Base-by-base conservation (phyloP, 1,139 yeast species). In the Blastobotrys apis region DNA sequence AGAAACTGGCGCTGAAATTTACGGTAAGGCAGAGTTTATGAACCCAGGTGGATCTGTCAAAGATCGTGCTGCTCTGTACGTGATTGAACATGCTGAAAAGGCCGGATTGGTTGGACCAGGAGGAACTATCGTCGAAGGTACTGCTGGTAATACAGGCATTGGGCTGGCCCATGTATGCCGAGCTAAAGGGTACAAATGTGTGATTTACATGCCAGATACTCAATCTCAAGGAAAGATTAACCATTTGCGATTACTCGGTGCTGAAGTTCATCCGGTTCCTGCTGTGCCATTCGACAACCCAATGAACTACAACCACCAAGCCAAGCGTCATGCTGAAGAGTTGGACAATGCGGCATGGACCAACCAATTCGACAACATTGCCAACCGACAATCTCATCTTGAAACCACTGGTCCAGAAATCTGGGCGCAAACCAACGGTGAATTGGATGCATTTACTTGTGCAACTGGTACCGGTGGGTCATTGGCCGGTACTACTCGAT, bases 31-130 rank as follows among this genome's bases (percentile, higher is more conserved):
- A 12, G 97, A 87, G 66, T 84, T 80, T 68, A 84, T 84, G 83
- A 87, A 88, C 66, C 97, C 97, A 1, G 96, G 96, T 39, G 97
- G 96, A 0, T 83, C 94, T 4, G 88, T 88, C 49, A 87, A 87
- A 62, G 97, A 87, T 63, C 74, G 97, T 48, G 96, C 96, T 5
- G 96, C 96, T 0, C 69, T 84, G 39, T 86, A 71, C 58, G 74
- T 88, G 47, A 71, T 87, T 47, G 74, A 82, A 57, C 90, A 84
- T 55, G 96, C 96, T 22, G 96, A 88, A 62, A 63, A 66, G 37
- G 72, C 72, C 50, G 95, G 95, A 1, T 66, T 75, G 48, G 68
- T 85, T 48, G 64, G 69, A 48, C 78, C 84, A 1, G 94, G 90
- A 4, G 88, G 86, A 27, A 79, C 84, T 2, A 74, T 80, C 32